Conservation (phyloP, 352 stramenopile species). For the Phytopythium sindhum region DNA sequence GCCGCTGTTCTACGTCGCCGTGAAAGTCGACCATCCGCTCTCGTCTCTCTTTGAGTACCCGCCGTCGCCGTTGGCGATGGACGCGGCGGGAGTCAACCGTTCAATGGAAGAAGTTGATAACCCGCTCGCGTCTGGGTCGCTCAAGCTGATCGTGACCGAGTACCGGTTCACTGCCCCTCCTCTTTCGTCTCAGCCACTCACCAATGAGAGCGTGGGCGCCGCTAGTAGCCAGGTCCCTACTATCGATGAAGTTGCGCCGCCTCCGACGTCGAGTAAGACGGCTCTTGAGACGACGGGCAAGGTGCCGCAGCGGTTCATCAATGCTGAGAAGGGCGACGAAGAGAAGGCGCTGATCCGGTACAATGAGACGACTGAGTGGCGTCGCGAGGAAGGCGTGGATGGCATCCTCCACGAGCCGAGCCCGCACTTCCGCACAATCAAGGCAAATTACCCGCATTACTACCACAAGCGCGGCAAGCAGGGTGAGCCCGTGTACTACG, state of each 20-base stretch:
- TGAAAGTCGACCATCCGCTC: constrained; percentile 75
- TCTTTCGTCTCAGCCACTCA: constrained; percentile 5
- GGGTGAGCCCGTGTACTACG: constrained; percentile 83
- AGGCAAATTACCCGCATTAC: constrained; percentile 90
- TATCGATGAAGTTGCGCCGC: neutral
- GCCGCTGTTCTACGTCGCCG: constrained; percentile 60
- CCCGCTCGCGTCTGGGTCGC: constrained; percentile 24
- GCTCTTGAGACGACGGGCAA: constrained; percentile 24
- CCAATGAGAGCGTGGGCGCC: constrained; percentile 23
- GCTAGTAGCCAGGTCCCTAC: neutral
- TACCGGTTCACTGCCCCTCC: constrained; percentile 49
- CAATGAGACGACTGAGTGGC: constrained; percentile 74
- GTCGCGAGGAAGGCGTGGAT: constrained; percentile 78
- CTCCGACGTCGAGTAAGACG: constrained; percentile 16
- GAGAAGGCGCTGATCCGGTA: constrained; percentile 61
- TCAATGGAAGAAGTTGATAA: constrained; percentile 11
- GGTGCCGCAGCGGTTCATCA: constrained; percentile 64
- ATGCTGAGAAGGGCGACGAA: constrained; percentile 76
- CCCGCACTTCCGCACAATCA: constrained; percentile 83
- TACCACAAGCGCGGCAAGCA: constrained; percentile 86
- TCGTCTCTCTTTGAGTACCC: constrained; percentile 46
- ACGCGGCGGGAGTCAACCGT: constrained; percentile 10
- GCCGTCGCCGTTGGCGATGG: constrained; percentile 19
- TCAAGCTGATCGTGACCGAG: constrained; percentile 77
- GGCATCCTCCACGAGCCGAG: constrained; percentile 61